Conservation (phyloP, 1,139 yeast genomes). For the Scheffersomyces stambukii region DNA sequence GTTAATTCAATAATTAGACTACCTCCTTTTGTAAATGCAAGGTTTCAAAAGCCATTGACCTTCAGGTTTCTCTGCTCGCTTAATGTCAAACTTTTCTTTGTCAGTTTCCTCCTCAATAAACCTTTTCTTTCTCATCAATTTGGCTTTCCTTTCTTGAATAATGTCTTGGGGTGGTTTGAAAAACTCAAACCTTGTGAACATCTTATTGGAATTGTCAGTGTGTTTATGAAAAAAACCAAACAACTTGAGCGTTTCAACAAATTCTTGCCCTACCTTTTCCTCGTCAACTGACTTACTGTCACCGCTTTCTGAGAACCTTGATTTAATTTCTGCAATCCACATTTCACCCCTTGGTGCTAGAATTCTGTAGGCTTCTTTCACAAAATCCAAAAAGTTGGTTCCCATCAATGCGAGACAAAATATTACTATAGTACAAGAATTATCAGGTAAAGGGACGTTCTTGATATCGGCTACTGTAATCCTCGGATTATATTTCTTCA, state of each 20-base stretch:
- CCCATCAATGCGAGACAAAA: conserved; percentile 97
- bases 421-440: conserved; percentile 76
- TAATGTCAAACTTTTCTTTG: conserved; percentile 52
- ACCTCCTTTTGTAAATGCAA: conserved; percentile 91
- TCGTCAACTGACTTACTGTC: conserved; percentile 20
- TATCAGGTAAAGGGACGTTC: conserved; percentile 78
- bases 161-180: conserved; percentile 79
- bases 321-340: conserved; percentile 97
- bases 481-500: conserved; percentile 79
- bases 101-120: conserved; percentile 69
- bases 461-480: conserved; percentile 94
- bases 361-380: conserved; percentile 83
- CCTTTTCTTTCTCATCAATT: conserved; percentile 59
- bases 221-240: conserved; percentile 84
- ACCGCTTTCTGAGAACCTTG: conserved; percentile 66
- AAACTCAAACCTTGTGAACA: conserved; percentile 93
- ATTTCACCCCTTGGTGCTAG: conserved; percentile 88
- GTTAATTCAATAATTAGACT: too few relatives aligned
- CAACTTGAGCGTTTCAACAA: conserved; percentile 70
- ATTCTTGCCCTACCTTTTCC: conserved; percentile 59
- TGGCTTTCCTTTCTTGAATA: conserved; percentile 59
- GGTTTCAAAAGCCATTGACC: conserved; percentile 92
- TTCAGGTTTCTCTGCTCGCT: conserved; percentile 59
- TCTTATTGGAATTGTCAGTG: conserved; percentile 83
- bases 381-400: conserved; percentile 87